These are phyloP conservation scores for Galium porrigens DNA, from an alignment of 305 asterid species.

Conservation along the genomic window DNA sequence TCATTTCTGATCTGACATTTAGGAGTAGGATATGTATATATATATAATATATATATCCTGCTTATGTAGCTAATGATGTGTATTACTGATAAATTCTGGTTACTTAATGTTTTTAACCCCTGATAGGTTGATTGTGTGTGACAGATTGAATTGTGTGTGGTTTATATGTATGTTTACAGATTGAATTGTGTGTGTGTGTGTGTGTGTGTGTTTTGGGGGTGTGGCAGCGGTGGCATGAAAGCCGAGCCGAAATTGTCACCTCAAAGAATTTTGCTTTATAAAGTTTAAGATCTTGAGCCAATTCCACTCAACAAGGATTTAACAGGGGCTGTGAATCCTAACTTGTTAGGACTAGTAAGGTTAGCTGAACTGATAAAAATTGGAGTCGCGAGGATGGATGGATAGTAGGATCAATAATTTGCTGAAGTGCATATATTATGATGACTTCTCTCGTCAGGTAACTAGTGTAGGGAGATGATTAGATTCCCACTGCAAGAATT, in stretches of 20 bases:
- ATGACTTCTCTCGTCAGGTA: neutral
- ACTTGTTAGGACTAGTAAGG: neutral
- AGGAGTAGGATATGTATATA: neutral
- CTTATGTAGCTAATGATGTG: neutral
- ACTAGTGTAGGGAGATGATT: neutral
- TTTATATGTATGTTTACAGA: neutral
- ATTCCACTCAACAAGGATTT: neutral
- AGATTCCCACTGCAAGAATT: neutral
- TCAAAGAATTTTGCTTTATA: neutral
- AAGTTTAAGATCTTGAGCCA: neutral
- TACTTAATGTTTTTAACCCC: neutral
- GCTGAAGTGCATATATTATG: neutral
- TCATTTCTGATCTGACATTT: neutral
- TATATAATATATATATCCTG: neutral
- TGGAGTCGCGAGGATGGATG: neutral
- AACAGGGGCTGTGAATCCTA: neutral
- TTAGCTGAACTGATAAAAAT: neutral
- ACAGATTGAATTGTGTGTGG: neutral
- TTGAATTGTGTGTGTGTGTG: neutral
- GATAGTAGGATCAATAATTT: neutral
- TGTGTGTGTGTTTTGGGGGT: too few species aligned
- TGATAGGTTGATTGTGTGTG: neutral
- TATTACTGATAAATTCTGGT: neutral
- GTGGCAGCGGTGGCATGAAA: neutral
- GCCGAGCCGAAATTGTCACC: neutral